phyloP scores from a whole-genome alignment of 768 basidiomycete genomes.

The Phaeolepiota aurea region DNA sequence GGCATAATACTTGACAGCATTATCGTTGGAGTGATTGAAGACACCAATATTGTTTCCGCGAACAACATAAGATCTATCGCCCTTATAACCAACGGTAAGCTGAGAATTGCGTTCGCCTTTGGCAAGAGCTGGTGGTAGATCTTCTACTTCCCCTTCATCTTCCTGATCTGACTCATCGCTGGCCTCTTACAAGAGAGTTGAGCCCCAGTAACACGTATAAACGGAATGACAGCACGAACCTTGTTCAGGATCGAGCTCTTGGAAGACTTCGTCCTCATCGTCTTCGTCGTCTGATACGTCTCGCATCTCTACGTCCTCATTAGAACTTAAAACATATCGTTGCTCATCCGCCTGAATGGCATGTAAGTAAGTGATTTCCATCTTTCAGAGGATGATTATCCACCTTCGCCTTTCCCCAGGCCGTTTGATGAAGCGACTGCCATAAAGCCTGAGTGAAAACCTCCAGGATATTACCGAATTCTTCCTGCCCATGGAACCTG shows the following conservation, averaged over 20 bases:
- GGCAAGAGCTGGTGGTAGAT: conserved; percentile 24
- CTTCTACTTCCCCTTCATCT: conserved; percentile 40
- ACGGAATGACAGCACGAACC: conserved; percentile 28
- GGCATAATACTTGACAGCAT: conserved; percentile 75
- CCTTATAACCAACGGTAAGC: conserved; percentile 90
- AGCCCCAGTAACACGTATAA: conserved; percentile 1
- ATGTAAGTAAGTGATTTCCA: too few species aligned
- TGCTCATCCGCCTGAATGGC: conserved; percentile 87
- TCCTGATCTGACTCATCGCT: conserved; percentile 37
- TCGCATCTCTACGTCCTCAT: conserved; percentile 85
- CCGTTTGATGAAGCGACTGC: conserved; percentile 66
- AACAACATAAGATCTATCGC: conserved; percentile 89
- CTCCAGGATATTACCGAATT: conserved; percentile 50
- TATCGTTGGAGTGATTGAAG: conserved; percentile 65
- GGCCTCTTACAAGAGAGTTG: conserved; percentile 23
- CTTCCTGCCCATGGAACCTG: conserved; percentile 48
- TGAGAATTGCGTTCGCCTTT: conserved; percentile 76
- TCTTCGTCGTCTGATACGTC: conserved; percentile 69
- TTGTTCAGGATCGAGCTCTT: conserved; percentile 57
- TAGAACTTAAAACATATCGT: conserved; percentile 69
- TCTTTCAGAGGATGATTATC: too few species aligned
- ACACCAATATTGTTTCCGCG: conserved; percentile 90
- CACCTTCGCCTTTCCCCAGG: conserved; percentile 81
- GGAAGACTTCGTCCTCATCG: conserved; percentile 70
- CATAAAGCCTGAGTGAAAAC: conserved; percentile 68